A percentile compares a stretch with the other conserved stretches of the same genome.
phyloP scores from a whole-genome alignment of 441 rosid genomes.

The Populus hybrid region DNA sequence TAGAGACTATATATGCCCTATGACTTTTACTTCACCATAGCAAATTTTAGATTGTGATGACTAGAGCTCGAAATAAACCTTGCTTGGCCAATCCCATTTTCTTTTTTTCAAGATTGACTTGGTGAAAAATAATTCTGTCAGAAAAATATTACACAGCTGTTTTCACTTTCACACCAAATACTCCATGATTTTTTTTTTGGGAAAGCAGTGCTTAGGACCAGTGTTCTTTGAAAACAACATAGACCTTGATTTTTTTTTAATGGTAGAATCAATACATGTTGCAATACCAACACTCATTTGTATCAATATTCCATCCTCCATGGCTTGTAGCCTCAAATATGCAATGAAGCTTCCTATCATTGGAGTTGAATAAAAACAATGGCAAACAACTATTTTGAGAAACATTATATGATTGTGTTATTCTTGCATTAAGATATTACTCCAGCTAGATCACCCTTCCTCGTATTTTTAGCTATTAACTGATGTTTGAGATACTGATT shows the following conservation, averaged over 20 bases:
- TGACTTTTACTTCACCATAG: background rate
- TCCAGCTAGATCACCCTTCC: no score
- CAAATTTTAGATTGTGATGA: background rate
- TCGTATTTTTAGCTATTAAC: no score
- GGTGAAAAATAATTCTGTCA: background rate
- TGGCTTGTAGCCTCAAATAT: conserved; percentile 72
- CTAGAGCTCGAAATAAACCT: background rate
- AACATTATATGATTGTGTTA: no score
- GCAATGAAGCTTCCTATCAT: conserved; percentile 71
- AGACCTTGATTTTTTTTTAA: background rate
- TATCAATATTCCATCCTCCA: conserved; percentile 63
- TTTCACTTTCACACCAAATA: background rate
- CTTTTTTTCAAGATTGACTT: background rate
- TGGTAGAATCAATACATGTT: background rate
- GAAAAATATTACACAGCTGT: no score
- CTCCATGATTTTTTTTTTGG: background rate
- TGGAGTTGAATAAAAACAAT: conserved; percentile 81
- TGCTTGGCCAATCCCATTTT: background rate
- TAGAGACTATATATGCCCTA: background rate
- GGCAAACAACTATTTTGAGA: conserved; percentile 37
- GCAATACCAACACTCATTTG: conserved; percentile 46
- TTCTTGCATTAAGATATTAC: no score
- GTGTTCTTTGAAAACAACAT: background rate
- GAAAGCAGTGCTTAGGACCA: background rate
- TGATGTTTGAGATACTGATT: no score